phyloP scores from a whole-genome alignment of 1,284 basidiomycete species.

The Anthracocystis walkeri region DNA sequence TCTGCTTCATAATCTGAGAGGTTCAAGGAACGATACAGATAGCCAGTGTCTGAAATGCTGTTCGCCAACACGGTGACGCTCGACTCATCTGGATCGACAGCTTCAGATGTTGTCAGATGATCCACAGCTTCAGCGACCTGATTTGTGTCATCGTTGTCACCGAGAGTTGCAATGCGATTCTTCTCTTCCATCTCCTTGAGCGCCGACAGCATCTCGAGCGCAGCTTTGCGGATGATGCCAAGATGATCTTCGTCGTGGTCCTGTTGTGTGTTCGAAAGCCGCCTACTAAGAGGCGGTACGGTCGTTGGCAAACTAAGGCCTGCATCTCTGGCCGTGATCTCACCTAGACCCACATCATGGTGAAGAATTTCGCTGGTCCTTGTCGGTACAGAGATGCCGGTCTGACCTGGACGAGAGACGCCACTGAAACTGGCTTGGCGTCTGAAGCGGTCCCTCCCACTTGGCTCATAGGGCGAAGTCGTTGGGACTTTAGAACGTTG shows the following conservation, averaged over 20 bases:
- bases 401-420: constrained; percentile 28
- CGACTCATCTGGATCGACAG: constrained; percentile 23
- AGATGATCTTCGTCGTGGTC: constrained; percentile 73
- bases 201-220: constrained; percentile 80
- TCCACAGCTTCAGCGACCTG: not conserved
- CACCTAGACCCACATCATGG: constrained; percentile 3
- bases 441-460: constrained; percentile 39
- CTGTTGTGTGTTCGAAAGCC: not conserved
- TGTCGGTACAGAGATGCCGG: constrained; percentile 9
- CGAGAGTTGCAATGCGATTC: constrained; percentile 42
- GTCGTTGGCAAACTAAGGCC: not conserved
- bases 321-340: not conserved
- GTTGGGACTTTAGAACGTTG: constrained; percentile 15
- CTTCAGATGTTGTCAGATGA: not conserved
- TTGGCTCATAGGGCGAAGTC: constrained; percentile 29
- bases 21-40: constrained; percentile 78
- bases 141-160: constrained; percentile 7
- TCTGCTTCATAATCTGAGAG: constrained; percentile 76
- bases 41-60: constrained; percentile 72
- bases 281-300: not conserved
- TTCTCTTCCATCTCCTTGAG: constrained; percentile 74
- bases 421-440: constrained; percentile 52
- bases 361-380: constrained; percentile 27
- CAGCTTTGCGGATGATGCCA: constrained; percentile 77
- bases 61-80: not conserved